Evolutionary conservation across 768 basidiomycete species (phyloP).

Genomic region (Cystofilobasidium ferigula): DNA sequence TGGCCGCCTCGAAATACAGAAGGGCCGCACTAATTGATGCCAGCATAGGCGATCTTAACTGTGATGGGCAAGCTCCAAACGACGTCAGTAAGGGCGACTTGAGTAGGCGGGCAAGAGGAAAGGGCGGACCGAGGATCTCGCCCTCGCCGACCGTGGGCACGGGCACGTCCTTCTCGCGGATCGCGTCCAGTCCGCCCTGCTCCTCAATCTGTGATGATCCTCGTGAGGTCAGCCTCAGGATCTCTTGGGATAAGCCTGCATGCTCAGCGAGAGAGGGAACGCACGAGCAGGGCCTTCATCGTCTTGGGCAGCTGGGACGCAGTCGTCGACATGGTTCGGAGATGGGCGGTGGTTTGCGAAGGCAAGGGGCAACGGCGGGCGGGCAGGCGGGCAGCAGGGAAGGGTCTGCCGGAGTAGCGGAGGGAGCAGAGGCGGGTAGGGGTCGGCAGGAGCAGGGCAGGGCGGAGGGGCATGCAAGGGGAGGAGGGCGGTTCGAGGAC

Average conservation of each 20-base stretch:
- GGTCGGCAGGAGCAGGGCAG: background rate
- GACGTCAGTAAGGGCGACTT: no score
- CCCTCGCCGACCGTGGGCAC: constrained; percentile 54
- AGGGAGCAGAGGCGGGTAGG: background rate
- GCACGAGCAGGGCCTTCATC: constrained; percentile 52
- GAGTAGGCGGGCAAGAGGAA: background rate
- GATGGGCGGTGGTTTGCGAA: constrained; percentile 1
- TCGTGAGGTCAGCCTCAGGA: background rate
- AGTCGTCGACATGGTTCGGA: constrained; percentile 17
- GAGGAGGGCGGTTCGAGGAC: no score
- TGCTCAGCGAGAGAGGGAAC: background rate
- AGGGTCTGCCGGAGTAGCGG: background rate
- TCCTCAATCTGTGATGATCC: constrained; percentile 45
- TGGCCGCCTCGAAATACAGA: background rate
- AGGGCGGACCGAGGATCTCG: constrained; percentile 46
- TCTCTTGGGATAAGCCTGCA: background rate
- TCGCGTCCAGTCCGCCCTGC: constrained; percentile 65
- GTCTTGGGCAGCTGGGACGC: constrained; percentile 39
- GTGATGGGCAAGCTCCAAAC: background rate
- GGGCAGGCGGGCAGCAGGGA: background rate
- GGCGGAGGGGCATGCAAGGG: background rate
- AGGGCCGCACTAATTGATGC: background rate
- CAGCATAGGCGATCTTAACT: background rate
- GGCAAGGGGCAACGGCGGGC: background rate
- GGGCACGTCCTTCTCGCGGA: constrained; percentile 46